Percentiles rank a stretch among this genome's conserved stretches.
phyloP scores from a whole-genome alignment of 129 eudicot genomes.

The Sambucus nigra region DNA sequence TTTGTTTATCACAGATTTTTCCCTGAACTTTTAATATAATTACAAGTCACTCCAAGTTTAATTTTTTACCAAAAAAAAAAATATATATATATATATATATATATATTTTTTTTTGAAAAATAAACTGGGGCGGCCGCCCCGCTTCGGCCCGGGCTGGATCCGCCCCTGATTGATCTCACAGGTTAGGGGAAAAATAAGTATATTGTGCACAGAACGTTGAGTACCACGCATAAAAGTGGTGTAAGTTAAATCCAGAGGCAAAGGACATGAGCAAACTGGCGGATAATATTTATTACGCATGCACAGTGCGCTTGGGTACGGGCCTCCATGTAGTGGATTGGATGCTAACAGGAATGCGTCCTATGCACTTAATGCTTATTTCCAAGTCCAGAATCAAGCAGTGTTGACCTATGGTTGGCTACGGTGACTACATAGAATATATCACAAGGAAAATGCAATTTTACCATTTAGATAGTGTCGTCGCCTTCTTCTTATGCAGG shows the following conservation, averaged over 20 bases:
- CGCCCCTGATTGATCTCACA: conserved; percentile 34
- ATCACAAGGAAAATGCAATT: conserved; percentile 23
- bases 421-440: conserved; percentile 14
- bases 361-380: conserved; percentile 25
- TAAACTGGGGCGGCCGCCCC: too few species aligned
- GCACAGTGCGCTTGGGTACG: conserved; percentile 25
- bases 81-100: too few species aligned
- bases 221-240: conserved; percentile 36
- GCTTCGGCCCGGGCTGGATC: too few species aligned
- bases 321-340: conserved; percentile 23
- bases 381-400: conserved; percentile 20
- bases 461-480: conserved; percentile 16
- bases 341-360: conserved; percentile 22
- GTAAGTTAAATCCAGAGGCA: conserved; percentile 38
- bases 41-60: too few species aligned
- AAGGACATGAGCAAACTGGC: conserved; percentile 33
- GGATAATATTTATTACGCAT: conserved; percentile 35
- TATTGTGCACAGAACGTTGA: conserved; percentile 34
- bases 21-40: too few species aligned
- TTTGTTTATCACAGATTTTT: too few species aligned
- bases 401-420: conserved; percentile 14
- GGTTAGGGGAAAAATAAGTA: conserved; percentile 26
- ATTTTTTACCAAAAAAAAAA: too few species aligned
- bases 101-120: too few species aligned
- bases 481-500: background rate